These are phyloP conservation scores for Leptodontidium sp. DNA, from an alignment of 2,329 filamentous ascomycete genomes.

Conservation along the genomic window DNA sequence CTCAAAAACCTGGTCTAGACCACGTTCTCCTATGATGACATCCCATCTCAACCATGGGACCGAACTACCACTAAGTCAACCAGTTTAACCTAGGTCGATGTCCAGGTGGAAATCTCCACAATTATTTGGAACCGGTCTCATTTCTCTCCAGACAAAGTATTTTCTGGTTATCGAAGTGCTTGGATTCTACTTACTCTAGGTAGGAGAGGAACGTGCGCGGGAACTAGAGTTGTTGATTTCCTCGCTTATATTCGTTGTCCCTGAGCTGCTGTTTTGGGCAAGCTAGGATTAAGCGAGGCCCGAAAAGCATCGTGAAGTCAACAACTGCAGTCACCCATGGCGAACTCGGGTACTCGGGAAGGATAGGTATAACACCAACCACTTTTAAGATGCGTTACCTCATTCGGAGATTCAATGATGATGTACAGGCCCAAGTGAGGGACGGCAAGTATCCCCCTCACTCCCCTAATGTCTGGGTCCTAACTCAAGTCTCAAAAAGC, in stretches of 20 bases:
- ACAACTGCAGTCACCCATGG: neutral
- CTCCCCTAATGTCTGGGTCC: no score
- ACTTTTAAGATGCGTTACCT: neutral
- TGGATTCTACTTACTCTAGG: neutral
- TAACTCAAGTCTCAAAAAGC: neutral
- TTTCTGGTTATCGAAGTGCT: neutral
- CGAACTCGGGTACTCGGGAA: no score
- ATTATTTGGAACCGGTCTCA: no score
- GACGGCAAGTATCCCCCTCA: neutral
- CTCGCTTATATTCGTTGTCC: conserved; percentile 4
- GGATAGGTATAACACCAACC: neutral
- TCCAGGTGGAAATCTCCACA: no score
- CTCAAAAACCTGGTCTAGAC: no score
- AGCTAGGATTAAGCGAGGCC: neutral
- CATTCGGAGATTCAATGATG: no score
- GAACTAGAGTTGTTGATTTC: neutral
- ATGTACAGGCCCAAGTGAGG: neutral
- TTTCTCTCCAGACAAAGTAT: neutral
- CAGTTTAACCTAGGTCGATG: no score
- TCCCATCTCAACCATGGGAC: no score
- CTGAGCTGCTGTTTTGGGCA: neutral
- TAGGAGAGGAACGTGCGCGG: no score
- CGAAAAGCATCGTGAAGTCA: neutral
- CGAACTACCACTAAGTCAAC: no score
- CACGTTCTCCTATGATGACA: no score